phyloP scores from a whole-genome alignment of 148 eudicot genomes.

The Dianthus caryophyllus region DNA sequence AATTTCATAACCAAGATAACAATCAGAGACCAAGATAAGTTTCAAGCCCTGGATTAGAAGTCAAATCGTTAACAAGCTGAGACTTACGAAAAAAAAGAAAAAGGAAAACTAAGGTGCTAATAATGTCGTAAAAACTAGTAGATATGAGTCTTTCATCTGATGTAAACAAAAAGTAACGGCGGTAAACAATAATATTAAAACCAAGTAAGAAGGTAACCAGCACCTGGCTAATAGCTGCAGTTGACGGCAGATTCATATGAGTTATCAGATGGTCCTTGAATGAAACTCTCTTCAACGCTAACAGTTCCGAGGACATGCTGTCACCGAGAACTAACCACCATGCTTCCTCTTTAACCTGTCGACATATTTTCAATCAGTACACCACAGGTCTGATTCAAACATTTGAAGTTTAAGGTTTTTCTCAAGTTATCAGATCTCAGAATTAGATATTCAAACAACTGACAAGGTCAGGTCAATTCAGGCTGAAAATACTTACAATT shows the following conservation, averaged over 20 bases:
- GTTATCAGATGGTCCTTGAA: slow-evolving; percentile 56
- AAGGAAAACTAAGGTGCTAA: neutral
- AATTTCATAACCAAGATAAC: slow-evolving; percentile 79
- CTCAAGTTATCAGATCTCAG: neutral
- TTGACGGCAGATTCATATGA: slow-evolving; percentile 65
- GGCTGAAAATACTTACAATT: neutral
- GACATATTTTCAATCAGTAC: slow-evolving; percentile 10
- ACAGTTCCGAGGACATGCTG: slow-evolving; percentile 59
- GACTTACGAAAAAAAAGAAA: neutral
- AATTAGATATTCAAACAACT: neutral
- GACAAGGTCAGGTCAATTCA: neutral
- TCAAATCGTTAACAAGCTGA: neutral
- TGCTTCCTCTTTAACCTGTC: slow-evolving; percentile 88
- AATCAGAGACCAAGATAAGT: slow-evolving; percentile 81
- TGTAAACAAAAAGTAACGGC: neutral
- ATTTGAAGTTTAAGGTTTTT: neutral
- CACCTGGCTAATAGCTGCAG: slow-evolving; percentile 52
- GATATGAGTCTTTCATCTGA: too few species aligned
- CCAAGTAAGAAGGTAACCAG: neutral
- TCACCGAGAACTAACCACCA: slow-evolving; percentile 95
- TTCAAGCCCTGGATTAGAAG: slow-evolving; percentile 58
- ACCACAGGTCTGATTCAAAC: neutral
- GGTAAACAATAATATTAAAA: too few species aligned
- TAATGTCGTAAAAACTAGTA: neutral
- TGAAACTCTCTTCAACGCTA: slow-evolving; percentile 77